phyloP scores from a whole-genome alignment of 2,329 filamentous ascomycete species.

The Exophiala aquamarina region DNA sequence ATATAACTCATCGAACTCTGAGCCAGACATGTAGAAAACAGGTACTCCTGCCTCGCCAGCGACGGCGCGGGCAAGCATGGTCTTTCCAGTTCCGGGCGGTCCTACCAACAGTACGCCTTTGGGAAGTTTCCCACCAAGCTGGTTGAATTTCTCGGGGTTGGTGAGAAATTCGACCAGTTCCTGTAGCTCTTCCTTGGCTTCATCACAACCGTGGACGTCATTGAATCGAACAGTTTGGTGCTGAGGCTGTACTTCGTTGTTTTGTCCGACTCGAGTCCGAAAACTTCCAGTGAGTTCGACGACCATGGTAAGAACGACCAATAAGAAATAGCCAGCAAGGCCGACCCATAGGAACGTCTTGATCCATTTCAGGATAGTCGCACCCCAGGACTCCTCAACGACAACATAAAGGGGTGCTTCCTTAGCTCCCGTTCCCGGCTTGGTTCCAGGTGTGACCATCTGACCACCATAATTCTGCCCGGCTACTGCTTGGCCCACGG shows the following conservation, averaged over 20 bases:
- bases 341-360: constrained; percentile 80
- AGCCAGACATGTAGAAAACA: constrained; percentile 99
- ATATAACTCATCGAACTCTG: constrained; percentile 97
- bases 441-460: constrained; percentile 49
- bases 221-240: constrained; percentile 87
- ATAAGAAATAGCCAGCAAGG: constrained; percentile 73
- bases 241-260: constrained; percentile 86
- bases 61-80: constrained; percentile 88
- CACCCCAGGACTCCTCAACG: constrained; percentile 83
- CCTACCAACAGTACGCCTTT: constrained; percentile 95
- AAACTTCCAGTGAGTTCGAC: constrained; percentile 77
- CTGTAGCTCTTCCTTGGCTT: constrained; percentile 96
- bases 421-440: constrained; percentile 65
- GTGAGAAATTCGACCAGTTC: constrained; percentile 96
- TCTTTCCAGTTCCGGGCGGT: constrained; percentile 96
- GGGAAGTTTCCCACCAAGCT: constrained; percentile 91
- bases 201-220: constrained; percentile 95
- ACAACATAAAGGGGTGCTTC: constrained; percentile 91
- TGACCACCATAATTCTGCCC: constrained; percentile 64
- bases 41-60: constrained; percentile 96
- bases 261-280: constrained; percentile 63
- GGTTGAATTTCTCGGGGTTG: constrained; percentile 89
- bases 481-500: constrained; percentile 78
- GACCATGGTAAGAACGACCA: constrained; percentile 77
- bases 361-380: constrained; percentile 83